Conservation (phyloP, 1,139 yeast genomes). For the Blastobotrys apis region DNA sequence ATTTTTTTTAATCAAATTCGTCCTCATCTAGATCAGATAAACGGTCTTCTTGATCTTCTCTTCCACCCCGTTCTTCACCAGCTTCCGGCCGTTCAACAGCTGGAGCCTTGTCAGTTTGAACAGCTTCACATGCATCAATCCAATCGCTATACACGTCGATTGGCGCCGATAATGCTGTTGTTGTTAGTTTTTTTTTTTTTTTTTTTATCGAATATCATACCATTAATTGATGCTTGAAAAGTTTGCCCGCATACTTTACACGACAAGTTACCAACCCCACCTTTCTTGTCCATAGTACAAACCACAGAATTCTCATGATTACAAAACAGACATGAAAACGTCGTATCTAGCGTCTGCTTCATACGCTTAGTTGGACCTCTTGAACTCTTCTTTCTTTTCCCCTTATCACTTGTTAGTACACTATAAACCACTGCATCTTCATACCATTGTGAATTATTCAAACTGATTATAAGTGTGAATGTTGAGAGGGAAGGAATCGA, state of each 20-base stretch:
- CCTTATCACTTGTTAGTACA: conserved; percentile 40
- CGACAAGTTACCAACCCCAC: conserved; percentile 75
- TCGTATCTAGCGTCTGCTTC: conserved; percentile 75
- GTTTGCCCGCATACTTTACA: conserved; percentile 95
- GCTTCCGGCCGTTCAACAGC: conserved; percentile 8
- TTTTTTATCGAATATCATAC: conserved; percentile 28
- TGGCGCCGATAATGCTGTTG: conserved; percentile 62
- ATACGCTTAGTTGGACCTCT: conserved; percentile 76
- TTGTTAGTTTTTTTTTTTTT: neutral
- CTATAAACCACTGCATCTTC: conserved; percentile 11
- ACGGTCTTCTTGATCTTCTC: conserved; percentile 24
- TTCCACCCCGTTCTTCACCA: conserved; percentile 16
- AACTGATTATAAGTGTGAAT: neutral
- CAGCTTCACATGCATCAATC: conserved; percentile 98
- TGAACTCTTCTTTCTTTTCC: conserved; percentile 87
- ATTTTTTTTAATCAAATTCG: too few relatives aligned
- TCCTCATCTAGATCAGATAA: conserved; percentile 28
- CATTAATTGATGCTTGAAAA: conserved; percentile 85
- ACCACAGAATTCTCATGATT: conserved; percentile 92
- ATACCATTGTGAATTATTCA: too few relatives aligned
- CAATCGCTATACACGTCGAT: conserved; percentile 96
- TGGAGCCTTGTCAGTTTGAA: conserved; percentile 58
- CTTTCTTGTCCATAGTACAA: conserved; percentile 82
- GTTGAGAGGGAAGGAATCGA: neutral
- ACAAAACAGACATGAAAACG: conserved; percentile 90